phyloP scores from a whole-genome alignment of 352 stramenopile genomes.

The Phytophthora gonapodyides region DNA sequence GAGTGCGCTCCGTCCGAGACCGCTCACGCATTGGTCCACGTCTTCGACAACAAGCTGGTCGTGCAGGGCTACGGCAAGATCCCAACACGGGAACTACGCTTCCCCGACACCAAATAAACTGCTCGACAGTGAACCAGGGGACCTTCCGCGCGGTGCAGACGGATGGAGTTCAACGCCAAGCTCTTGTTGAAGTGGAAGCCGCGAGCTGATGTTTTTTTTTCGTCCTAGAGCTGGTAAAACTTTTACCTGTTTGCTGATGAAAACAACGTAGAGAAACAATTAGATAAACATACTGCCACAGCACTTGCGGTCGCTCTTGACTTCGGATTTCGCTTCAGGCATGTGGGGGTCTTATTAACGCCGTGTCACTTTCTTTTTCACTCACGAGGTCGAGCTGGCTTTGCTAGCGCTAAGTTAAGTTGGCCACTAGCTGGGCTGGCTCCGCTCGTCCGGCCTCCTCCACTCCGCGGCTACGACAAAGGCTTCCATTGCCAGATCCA shows the following conservation, averaged over 20 bases:
- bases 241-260: too few species aligned
- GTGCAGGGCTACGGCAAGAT: conserved; percentile 68
- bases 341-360: conserved; percentile 24
- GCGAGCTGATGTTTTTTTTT: too few species aligned
- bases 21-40: conserved; percentile 64
- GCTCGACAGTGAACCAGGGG: conserved; percentile 4
- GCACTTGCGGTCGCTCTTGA: conserved; percentile 21
- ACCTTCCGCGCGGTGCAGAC: neutral
- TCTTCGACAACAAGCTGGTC: conserved; percentile 57
- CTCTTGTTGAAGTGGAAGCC: conserved; percentile 10
- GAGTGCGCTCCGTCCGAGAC: conserved; percentile 65
- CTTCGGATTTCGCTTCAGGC: conserved; percentile 35
- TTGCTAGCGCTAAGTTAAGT: conserved; percentile 6
- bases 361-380: conserved; percentile 25
- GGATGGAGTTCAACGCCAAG: conserved; percentile 1
- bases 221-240: too few species aligned
- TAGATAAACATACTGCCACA: conserved; percentile 14
- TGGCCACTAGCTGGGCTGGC: conserved; percentile 6
- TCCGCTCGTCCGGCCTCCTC: conserved; percentile 17
- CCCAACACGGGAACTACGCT: conserved; percentile 55
- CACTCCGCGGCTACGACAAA: conserved; percentile 10
- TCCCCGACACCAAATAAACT: conserved; percentile 22
- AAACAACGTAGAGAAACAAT: conserved; percentile 5
- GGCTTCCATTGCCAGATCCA: neutral
- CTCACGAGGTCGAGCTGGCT: conserved; percentile 16